Base-by-base conservation (phyloP, 139 green algal genomes). In the Chlamydomonas schloesseri region DNA sequence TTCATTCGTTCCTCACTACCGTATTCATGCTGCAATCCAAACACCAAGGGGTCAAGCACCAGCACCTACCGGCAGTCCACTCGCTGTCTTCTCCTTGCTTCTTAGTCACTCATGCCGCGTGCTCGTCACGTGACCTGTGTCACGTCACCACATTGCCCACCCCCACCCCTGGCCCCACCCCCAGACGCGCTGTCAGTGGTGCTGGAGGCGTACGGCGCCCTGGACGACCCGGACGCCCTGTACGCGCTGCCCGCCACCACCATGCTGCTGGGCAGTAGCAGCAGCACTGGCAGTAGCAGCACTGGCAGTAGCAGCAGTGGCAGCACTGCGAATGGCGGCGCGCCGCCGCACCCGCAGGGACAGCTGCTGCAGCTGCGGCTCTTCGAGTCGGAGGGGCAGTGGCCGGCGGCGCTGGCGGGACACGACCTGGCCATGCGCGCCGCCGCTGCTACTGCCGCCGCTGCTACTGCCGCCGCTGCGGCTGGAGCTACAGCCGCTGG, bases 151-250 rank as follows among this genome's bases (percentile, higher is more conserved):
- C n/a, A n/a, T n/a, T n/a, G n/a, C n/a, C 42, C 42, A 8, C 42
- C 42, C 6, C 42, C 42, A 50, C 42, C 42, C 42, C 5, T 50
- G 42, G 58, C 23, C 26, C 33, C 50, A 21, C n/a, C 55, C 55
- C 3, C 64, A 73, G 73, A 88, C 53, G 86, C 88, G 29, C 91
- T 96, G 76, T 36, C 88, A 28, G 70, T 98, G 65, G 91, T 98
- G 82, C 84, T 98, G 62, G 88, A 96, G 34, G 87, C 94, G 26
- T 98, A 97, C 91, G 90, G 86, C 34, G 62, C 86, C 18, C 89
- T 97, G 57, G 88, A 91, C 36, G 96, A 98, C 79, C 94, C 95
- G 0, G 96, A 98, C 73, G 89, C 93, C 36, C 89, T 98, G 4
- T 98, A 98, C 72, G 96, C 92, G 1, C 89, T 98, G 6, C 91